Evolutionary conservation across 331 rosid species (phyloP), one percentile per base, ranked within the genome.

Genomic region (Rhamnella rubrinervis): DNA sequence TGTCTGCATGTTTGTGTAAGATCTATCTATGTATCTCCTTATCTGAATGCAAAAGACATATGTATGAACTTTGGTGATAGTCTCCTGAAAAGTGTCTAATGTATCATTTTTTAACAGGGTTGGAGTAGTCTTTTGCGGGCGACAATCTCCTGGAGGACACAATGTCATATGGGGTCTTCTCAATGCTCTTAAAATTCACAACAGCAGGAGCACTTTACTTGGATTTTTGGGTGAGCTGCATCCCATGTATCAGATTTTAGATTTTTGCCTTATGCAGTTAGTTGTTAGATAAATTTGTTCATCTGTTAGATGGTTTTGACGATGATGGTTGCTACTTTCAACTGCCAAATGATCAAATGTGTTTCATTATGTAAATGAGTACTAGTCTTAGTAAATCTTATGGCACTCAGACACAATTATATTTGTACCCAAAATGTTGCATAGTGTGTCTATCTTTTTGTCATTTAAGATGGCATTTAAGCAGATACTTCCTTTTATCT

Each of bases 121-220:
- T 20, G 99, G 99, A 53, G 6, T 95, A 75, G 96, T 95, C 75
- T 95, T 95, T 66, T 87, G 96, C 74, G 99, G 99, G 44, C 87
- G 99, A 76, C 99, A 95, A 76, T 95, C 99, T 71, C 99, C 99
- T 46, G 99, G 99, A 62, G 99, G 99, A 49, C 99, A 95, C 84
- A 95, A 95, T 72, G 96, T 91, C 63, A 81, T 91, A 14, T 95
- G 99, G 99, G 99, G 99, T 55, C 97, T 91, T 75, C 81, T 75
- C 59, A 55, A 63, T 20, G 97, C 99, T 67, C 93, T 95, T 64
- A 89, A 91, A 81, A 70, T 78, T 72, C 96, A 89, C 89, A 95
- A 95, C 78, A 81, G 88, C 19, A 76, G 58, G 14, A 95, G 76
- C 78, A 81, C 76, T 70, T 85, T 95, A 61, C 87, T 91, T 74